Conservation (phyloP, 306 rosid species). For the Pterocarpus macrocarpus region DNA sequence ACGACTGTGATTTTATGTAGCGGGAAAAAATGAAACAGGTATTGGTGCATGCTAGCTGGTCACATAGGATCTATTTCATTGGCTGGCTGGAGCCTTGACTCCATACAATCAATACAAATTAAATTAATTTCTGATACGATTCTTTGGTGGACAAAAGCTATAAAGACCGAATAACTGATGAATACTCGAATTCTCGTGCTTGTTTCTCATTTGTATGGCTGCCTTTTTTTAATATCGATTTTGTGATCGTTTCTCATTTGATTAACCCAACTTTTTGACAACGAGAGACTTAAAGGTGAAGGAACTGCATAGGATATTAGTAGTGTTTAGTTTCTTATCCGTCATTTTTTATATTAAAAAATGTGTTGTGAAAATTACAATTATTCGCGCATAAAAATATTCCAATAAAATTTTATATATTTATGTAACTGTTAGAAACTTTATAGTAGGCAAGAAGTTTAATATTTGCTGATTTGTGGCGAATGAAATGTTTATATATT, state of each 20-base stretch:
- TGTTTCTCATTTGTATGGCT: not conserved
- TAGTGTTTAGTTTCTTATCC: not conserved
- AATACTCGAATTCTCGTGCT: not conserved
- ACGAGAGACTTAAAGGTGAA: not conserved
- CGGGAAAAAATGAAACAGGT: not conserved
- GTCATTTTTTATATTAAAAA: not conserved
- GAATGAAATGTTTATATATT: not conserved
- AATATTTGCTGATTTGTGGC: not conserved
- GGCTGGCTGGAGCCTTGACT: not conserved
- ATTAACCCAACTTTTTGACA: not conserved
- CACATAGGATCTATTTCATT: not conserved
- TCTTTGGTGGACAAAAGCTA: conserved; percentile 15
- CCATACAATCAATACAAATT: not conserved
- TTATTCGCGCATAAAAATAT: not conserved
- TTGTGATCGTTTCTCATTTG: not conserved
- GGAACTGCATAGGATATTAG: not conserved
- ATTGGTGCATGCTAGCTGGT: conserved; percentile 5
- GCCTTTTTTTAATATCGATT: not conserved
- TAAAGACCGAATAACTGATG: not conserved
- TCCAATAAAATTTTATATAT: not conserved
- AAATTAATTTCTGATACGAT: not conserved
- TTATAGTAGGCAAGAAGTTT: not conserved
- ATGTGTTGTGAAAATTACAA: not conserved
- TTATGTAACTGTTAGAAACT: not conserved
- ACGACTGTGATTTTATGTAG: not conserved